Conservation (phyloP, 768 basidiomycete species). For the Botryobasidium botryosum region DNA sequence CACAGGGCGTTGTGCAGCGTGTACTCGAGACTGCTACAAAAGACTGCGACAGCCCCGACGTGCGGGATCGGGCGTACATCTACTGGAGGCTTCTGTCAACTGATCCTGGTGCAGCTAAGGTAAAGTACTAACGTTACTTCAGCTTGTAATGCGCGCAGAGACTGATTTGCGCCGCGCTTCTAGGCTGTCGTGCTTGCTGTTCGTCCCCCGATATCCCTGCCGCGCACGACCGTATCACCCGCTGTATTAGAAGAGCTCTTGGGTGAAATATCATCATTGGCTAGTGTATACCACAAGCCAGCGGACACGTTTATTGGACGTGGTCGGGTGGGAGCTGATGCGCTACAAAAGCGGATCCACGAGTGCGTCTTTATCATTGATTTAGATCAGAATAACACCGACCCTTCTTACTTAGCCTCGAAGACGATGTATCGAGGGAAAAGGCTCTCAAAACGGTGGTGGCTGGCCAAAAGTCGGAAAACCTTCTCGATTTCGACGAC, state of each 20-base stretch:
- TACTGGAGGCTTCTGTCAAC: constrained; percentile 94
- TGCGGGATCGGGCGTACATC: constrained; percentile 92
- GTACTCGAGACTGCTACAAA: constrained; percentile 90
- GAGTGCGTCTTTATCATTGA: constrained; percentile 29
- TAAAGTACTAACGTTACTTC: constrained; percentile 16
- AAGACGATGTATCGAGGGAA: constrained; percentile 52
- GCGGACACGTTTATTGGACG: constrained; percentile 88
- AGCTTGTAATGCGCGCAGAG: neutral
- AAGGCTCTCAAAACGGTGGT: constrained; percentile 86
- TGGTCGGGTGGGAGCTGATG: constrained; percentile 73
- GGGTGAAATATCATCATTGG: constrained; percentile 73
- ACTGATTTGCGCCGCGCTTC: neutral
- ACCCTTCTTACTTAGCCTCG: constrained; percentile 27
- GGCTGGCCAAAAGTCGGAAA: constrained; percentile 85
- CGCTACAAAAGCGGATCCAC: constrained; percentile 43
- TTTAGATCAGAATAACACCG: neutral
- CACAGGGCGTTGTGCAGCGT: constrained; percentile 84
- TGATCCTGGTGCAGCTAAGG: constrained; percentile 92
- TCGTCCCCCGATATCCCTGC: constrained; percentile 85
- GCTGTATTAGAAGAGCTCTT: constrained; percentile 82
- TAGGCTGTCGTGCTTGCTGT: constrained; percentile 78
- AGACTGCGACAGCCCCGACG: constrained; percentile 92
- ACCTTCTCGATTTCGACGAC: constrained; percentile 88
- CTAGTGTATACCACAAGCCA: constrained; percentile 96
- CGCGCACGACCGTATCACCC: constrained; percentile 76